Percentiles rank a stretch among this genome's conserved stretches.
Conservation (phyloP, 2,329 filamentous ascomycete species). For the Hypomyces perniciosus region DNA sequence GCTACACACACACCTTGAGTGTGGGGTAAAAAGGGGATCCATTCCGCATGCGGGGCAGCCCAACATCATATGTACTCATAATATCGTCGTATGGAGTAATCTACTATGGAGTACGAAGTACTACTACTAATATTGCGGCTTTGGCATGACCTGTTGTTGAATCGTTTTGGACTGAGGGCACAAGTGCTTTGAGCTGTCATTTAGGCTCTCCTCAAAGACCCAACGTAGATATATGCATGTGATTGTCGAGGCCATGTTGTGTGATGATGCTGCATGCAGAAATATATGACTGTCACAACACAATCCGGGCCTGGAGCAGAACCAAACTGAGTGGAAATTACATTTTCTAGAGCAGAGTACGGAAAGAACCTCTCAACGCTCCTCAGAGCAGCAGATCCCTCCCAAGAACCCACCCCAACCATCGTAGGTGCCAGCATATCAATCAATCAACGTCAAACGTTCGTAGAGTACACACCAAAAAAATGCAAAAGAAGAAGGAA, state of each 20-base stretch:
- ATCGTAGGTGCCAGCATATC: not conserved
- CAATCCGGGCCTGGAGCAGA: no score
- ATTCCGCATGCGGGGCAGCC: slow-evolving; percentile 9
- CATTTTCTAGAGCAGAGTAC: no score
- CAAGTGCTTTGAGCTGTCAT: no score
- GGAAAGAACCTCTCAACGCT: no score
- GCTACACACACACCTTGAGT: not conserved
- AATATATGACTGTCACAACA: no score
- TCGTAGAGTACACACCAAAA: not conserved
- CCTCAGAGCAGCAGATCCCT: not conserved
- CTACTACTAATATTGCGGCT: not conserved
- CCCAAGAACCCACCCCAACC: not conserved
- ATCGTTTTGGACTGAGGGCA: no score
- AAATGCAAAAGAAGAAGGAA: not conserved
- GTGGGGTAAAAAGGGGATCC: not conserved
- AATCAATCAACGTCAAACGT: slow-evolving; percentile 1
- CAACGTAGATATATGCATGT: no score
- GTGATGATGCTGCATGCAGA: no score
- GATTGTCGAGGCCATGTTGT: no score
- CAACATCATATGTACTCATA: not conserved
- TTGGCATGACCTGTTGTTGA: no score
- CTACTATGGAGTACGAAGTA: not conserved
- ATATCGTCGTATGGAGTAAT: not conserved
- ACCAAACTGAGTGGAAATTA: no score
- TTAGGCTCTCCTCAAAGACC: no score